Conservation (phyloP, 2,329 filamentous ascomycete genomes). For the Pseudogymnoascus sp. region DNA sequence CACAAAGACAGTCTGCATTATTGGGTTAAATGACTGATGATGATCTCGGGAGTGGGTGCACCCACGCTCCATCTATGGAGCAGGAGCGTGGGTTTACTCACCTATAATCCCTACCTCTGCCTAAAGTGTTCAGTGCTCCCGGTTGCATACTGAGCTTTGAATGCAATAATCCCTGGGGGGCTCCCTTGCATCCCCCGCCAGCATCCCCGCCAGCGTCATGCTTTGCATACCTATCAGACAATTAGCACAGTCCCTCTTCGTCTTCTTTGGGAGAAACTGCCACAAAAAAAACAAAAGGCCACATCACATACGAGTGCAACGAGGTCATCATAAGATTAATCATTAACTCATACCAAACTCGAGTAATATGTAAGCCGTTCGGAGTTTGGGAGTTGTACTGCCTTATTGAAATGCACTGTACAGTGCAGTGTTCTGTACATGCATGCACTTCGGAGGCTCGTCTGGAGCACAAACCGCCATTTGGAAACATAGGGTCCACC, state of each 20-base stretch:
- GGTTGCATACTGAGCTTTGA: not conserved
- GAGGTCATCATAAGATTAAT: conserved; percentile 3
- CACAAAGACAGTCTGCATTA: conserved; percentile 2
- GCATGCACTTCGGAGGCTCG: not conserved
- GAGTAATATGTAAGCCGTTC: not conserved
- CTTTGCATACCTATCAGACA: not conserved
- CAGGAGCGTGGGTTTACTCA: not conserved
- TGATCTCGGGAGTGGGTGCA: not conserved
- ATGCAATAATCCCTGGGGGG: not conserved
- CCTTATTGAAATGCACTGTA: not conserved
- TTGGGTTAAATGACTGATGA: not conserved
- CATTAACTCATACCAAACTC: too few species aligned
- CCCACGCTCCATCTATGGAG: too few species aligned
- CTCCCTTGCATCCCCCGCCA: not conserved
- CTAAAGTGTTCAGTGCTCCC: not conserved
- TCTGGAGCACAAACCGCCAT: not conserved
- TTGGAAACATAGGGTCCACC: conserved; percentile 4
- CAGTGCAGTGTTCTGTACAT: not conserved
- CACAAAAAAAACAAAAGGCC: not conserved
- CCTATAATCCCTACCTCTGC: not conserved
- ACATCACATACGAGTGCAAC: conserved; percentile 1
- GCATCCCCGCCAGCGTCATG: not conserved
- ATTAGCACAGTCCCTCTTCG: not conserved
- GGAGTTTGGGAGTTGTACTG: not conserved
- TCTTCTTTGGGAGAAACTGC: not conserved